Evolutionary conservation across 768 basidiomycete species (phyloP).

Genomic region (Mycena olivaceomarginata): DNA sequence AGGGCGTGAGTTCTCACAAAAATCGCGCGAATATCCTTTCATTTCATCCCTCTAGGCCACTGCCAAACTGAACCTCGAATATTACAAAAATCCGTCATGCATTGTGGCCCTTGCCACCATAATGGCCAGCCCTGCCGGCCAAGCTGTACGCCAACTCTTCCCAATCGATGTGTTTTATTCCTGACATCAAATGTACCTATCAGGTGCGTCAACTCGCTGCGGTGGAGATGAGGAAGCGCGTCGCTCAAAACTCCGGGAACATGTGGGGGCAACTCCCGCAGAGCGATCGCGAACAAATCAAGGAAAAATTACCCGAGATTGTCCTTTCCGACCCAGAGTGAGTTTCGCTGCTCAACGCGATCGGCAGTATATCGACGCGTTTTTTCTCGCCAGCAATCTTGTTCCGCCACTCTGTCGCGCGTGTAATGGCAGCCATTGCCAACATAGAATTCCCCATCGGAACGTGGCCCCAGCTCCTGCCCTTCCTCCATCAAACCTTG

Average conservation of each 20-base stretch:
- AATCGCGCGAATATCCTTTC: slow-evolving; percentile 30
- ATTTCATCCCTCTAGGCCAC: slow-evolving; percentile 79
- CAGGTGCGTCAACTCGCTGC: slow-evolving; percentile 98
- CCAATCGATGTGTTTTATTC: slow-evolving; percentile 25
- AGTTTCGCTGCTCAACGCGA: slow-evolving; percentile 49
- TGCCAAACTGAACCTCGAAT: slow-evolving; percentile 91
- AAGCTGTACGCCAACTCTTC: slow-evolving; percentile 75
- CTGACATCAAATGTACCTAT: slow-evolving; percentile 19
- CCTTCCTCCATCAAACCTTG: slow-evolving; percentile 91
- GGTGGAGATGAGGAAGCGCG: slow-evolving; percentile 96
- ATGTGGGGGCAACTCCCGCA: slow-evolving; percentile 87
- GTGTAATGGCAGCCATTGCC: slow-evolving; percentile 95
- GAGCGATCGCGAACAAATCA: slow-evolving; percentile 87
- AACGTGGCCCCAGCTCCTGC: slow-evolving; percentile 91
- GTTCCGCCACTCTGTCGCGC: slow-evolving; percentile 96
- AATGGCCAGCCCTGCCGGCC: slow-evolving; percentile 83
- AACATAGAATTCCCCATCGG: slow-evolving; percentile 87
- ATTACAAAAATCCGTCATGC: slow-evolving; percentile 93
- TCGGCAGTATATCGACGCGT: slow-evolving; percentile 41
- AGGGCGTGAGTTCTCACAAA: slow-evolving; percentile 78
- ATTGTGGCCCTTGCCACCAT: slow-evolving; percentile 94
- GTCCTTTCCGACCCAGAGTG: slow-evolving; percentile 88
- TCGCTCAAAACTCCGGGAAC: slow-evolving; percentile 85
- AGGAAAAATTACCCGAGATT: slow-evolving; percentile 85
- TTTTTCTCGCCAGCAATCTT: slow-evolving; percentile 75